These are phyloP conservation scores for Alternaria arbusti DNA, from an alignment of 2,329 filamentous ascomycete genomes.

Conservation along the genomic window DNA sequence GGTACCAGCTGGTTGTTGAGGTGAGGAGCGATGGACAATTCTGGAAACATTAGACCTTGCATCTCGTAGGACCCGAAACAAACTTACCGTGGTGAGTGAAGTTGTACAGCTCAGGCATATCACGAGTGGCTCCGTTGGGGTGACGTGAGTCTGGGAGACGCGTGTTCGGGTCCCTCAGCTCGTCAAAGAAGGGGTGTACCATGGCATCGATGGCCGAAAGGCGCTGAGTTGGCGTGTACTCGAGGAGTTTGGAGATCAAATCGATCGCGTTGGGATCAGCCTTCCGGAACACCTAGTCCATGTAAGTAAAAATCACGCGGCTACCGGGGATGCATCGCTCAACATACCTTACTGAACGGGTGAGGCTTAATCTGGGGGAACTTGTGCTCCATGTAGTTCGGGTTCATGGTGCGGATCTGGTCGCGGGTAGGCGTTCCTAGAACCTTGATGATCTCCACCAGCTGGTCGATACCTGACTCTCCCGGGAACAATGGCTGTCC, in stretches of 20 bases:
- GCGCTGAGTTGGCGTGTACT: constrained; percentile 97
- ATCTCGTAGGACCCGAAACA: not conserved
- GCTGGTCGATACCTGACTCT: constrained; percentile 96
- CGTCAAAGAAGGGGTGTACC: constrained; percentile 98
- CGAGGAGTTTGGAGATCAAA: constrained; percentile 88
- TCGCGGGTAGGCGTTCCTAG: constrained; percentile 94
- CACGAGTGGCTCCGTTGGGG: constrained; percentile 77
- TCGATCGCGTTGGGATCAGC: constrained; percentile 92
- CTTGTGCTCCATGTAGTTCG: constrained; percentile 99
- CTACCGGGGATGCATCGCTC: not conserved
- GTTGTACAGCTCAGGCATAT: constrained; percentile 88
- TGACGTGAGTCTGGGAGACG: constrained; percentile 94
- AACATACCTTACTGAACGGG: constrained; percentile 87
- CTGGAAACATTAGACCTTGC: constrained; percentile 55
- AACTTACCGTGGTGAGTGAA: constrained; percentile 89
- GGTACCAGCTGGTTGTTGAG: constrained; percentile 91
- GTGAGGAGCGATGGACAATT: constrained; percentile 91
- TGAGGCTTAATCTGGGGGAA: constrained; percentile 99
- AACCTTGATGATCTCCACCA: constrained; percentile 99
- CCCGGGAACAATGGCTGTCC: constrained; percentile 97
- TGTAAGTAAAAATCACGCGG: constrained; percentile 2
- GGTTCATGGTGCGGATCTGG: constrained; percentile 99
- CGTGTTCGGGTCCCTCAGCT: constrained; percentile 88
- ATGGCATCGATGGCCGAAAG: constrained; percentile 93
- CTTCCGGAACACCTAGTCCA: constrained; percentile 83